Evolutionary conservation across 2,329 filamentous ascomycete species (phyloP).

Genomic region (Penicillium brasilianum): DNA sequence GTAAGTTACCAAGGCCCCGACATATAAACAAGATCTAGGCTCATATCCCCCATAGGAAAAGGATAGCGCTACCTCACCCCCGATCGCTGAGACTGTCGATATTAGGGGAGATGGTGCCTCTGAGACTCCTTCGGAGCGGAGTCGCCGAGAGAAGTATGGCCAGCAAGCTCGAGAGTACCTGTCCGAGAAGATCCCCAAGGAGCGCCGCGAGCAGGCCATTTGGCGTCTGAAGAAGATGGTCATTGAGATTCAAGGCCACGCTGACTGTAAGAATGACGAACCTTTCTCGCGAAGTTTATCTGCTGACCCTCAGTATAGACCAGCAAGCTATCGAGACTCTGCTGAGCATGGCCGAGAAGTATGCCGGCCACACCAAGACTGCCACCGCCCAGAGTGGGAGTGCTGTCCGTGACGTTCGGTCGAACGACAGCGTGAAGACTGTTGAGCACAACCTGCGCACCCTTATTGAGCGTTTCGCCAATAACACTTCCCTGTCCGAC

Average conservation of each 20-base stretch:
- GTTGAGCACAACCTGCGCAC: slow-evolving; percentile 83
- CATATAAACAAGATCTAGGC: not conserved
- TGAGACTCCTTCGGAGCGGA: slow-evolving; percentile 57
- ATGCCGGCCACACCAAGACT: slow-evolving; percentile 73
- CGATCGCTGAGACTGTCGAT: slow-evolving; percentile 55
- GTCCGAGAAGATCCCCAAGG: slow-evolving; percentile 83
- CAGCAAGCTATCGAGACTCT: slow-evolving; percentile 88
- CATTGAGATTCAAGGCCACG: slow-evolving; percentile 92
- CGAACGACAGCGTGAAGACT: slow-evolving; percentile 65
- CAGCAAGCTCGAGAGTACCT: slow-evolving; percentile 72
- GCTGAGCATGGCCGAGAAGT: slow-evolving; percentile 81
- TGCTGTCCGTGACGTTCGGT: slow-evolving; percentile 73
- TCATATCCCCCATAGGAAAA: slow-evolving; percentile 50
- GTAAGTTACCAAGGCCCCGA: slow-evolving; percentile 41
- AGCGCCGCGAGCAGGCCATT: slow-evolving; percentile 89
- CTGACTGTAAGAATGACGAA: slow-evolving; percentile 68
- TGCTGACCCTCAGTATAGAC: slow-evolving; percentile 54
- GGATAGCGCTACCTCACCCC: slow-evolving; percentile 56
- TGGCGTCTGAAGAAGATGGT: slow-evolving; percentile 98
- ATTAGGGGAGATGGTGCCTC: slow-evolving; percentile 53
- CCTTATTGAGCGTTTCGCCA: slow-evolving; percentile 93
- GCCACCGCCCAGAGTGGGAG: slow-evolving; percentile 68
- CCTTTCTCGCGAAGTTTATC: not conserved
- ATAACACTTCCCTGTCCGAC: slow-evolving; percentile 86
- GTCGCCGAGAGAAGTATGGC: slow-evolving; percentile 44